Evolutionary conservation across 1,139 yeast species (phyloP).

Genomic region (Kodamaea arcana): DNA sequence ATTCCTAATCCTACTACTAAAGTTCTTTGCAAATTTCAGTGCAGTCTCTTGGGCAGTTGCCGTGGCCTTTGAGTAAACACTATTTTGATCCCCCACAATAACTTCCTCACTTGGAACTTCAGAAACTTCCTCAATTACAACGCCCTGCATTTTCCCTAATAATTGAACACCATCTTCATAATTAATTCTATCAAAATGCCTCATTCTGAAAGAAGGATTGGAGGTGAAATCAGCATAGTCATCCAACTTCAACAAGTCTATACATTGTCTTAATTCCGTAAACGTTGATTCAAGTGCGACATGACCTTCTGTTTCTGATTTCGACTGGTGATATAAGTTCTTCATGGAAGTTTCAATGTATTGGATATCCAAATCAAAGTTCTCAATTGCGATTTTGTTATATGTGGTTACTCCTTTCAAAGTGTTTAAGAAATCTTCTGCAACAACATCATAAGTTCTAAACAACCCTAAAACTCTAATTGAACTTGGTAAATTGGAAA

Average conservation of each 20-base stretch:
- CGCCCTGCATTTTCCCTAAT: slow-evolving; percentile 33
- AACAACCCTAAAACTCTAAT: slow-evolving; percentile 77
- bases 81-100: slow-evolving; percentile 4
- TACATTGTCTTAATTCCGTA: slow-evolving; percentile 42
- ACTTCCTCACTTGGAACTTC: no score
- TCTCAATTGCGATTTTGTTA: slow-evolving; percentile 39
- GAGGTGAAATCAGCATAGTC: slow-evolving; percentile 38
- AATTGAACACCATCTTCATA: slow-evolving; percentile 40
- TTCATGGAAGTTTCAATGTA: slow-evolving; percentile 42
- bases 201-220: slow-evolving; percentile 38
- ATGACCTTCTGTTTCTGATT: slow-evolving; percentile 19
- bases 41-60: no score
- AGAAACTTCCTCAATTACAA: slow-evolving; percentile 6
- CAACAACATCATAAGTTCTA: slow-evolving; percentile 81
- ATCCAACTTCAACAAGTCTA: slow-evolving; percentile 38
- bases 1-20: no score
- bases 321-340: slow-evolving; percentile 21
- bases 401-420: slow-evolving; percentile 45
- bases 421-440: slow-evolving; percentile 63
- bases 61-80: slow-evolving; percentile 28
- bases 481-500: slow-evolving; percentile 74
- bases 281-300: slow-evolving; percentile 45
- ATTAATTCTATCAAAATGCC: slow-evolving; percentile 39
- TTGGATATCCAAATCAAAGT: slow-evolving; percentile 41
- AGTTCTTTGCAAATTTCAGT: no score